Base-by-base conservation (phyloP, 1,284 basidiomycete genomes). In the Acaromyces ingoldii region DNA sequence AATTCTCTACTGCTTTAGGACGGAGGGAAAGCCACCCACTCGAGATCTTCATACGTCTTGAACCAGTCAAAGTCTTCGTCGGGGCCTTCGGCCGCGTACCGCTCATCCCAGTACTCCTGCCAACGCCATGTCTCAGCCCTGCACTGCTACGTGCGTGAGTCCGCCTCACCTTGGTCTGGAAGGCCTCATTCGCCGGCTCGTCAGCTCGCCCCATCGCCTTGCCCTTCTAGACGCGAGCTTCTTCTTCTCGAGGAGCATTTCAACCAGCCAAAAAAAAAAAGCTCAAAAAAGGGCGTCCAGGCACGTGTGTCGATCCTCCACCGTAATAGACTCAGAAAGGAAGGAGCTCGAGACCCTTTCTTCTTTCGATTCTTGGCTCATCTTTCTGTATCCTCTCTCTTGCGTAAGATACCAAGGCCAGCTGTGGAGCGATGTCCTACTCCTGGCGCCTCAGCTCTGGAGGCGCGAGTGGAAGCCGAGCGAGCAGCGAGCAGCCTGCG, bases 51-150 rank as follows among this genome's bases (percentile, higher is more conserved):
- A 21, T 51, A 69, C 61, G 37, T 66, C 26, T 65, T 62, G 46
- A 70, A 72, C 70, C 70, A 70, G 51, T 72, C 70, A 44, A 65
- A 70, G 21, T 66, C 59, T 4, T 46, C 34, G 26, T 67, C 65
- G 24, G 21, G 38, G 6, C 56, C 60, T 21, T 62, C 59, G 21
- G 40, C 33, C 21, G 62, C 54, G 41, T 72, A 72, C 4, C 70
- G 53, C 42, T 49, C 44, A 25, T 72, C 68, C 70, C 70, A 72
- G 44, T 72, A 72, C 44, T 57, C 58, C 43, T 30, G 17, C 33
- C 13, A 34, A 34, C 13, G 33, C 33, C 33, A 34, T 34, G n/a
- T 34, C 13, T 34, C 19, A 13, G 13, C 33, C 19, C 19, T 34
- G n/a, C 33, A 13, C 33, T 34, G 13, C 13, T 34, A 34, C 28